A percentile compares a stretch with the other conserved stretches of the same genome.
These are phyloP conservation scores for Epichloe aotearoae DNA, from an alignment of 2,329 filamentous ascomycete genomes.

Conservation along the genomic window DNA sequence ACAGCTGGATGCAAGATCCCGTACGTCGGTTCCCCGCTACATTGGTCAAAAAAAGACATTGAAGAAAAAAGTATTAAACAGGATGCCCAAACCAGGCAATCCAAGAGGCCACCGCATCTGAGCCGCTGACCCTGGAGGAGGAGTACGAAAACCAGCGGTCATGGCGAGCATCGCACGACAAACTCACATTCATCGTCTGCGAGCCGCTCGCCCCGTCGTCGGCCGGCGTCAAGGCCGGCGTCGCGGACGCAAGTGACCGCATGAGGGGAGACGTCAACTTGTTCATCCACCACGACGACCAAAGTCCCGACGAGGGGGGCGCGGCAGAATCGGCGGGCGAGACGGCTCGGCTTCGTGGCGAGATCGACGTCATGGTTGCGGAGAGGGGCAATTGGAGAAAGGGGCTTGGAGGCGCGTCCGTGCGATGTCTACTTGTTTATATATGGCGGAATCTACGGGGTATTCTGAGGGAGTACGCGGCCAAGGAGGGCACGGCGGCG, in stretches of 20 bases:
- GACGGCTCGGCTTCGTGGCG: constrained; percentile 41
- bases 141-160: constrained; percentile 85
- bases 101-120: constrained; percentile 74
- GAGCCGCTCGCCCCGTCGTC: constrained; percentile 22
- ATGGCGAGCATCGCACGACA: constrained; percentile 73
- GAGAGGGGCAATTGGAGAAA: constrained; percentile 38
- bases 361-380: constrained; percentile 83
- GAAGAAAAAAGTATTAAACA: constrained; percentile 8
- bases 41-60: constrained; percentile 6
- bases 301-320: not conserved
- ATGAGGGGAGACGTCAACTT: constrained; percentile 73
- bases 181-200: constrained; percentile 85
- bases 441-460: constrained; percentile 36
- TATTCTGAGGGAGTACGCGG: constrained; percentile 38
- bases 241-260: constrained; percentile 37
- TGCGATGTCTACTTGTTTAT: constrained; percentile 59
- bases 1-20: constrained; percentile 83
- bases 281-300: constrained; percentile 45
- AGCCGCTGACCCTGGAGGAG: constrained; percentile 64
- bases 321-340: too few relatives aligned
- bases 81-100: constrained; percentile 40
- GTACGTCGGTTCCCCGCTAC: constrained; percentile 20
- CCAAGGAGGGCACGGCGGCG: not conserved
- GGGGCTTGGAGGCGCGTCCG: constrained; percentile 52
- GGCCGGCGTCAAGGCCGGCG: constrained; percentile 17